phyloP scores from a whole-genome alignment of 1,139 yeast species.

The Yamadazyma friedrichii region DNA sequence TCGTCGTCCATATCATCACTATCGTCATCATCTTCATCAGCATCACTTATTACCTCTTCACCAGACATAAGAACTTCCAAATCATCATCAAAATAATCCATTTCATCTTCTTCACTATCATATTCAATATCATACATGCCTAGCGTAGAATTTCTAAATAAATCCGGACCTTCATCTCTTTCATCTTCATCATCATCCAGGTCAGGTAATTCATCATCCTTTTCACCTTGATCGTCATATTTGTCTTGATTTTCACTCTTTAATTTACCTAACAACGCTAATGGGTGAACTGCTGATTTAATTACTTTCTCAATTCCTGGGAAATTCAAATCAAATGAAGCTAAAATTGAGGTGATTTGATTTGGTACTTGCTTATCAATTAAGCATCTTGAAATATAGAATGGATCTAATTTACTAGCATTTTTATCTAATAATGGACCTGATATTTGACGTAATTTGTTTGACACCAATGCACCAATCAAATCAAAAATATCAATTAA shows the following conservation, averaged over 20 bases:
- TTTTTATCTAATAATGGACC: constrained; percentile 46
- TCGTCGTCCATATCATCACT: constrained; percentile 17
- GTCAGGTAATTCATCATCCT: constrained; percentile 25
- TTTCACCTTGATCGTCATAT: constrained; percentile 45
- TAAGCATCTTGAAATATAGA: constrained; percentile 59
- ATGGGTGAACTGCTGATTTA: constrained; percentile 56
- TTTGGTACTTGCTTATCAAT: constrained; percentile 65
- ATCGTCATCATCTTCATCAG: constrained; percentile 18
- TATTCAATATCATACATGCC: constrained; percentile 92
- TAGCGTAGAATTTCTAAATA: constrained; percentile 81
- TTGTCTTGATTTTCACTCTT: constrained; percentile 58
- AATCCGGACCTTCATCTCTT: constrained; percentile 77
- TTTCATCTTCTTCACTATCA: constrained; percentile 54
- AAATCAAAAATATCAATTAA: constrained; percentile 59
- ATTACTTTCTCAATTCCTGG: constrained; percentile 64
- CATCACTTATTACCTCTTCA: constrained; percentile 26
- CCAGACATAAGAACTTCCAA: constrained; percentile 39
- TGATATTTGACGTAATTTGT: constrained; percentile 42
- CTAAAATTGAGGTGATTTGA: constrained; percentile 55
- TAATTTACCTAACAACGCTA: constrained; percentile 61
- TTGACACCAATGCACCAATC: constrained; percentile 40
- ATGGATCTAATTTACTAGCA: constrained; percentile 56
- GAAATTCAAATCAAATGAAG: constrained; percentile 67
- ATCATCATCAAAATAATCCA: constrained; percentile 19
- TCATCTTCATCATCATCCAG: constrained; percentile 63